Evolutionary conservation across 805 yeast genomes (phyloP).

Genomic region (Hanseniaspora opuntiae): DNA sequence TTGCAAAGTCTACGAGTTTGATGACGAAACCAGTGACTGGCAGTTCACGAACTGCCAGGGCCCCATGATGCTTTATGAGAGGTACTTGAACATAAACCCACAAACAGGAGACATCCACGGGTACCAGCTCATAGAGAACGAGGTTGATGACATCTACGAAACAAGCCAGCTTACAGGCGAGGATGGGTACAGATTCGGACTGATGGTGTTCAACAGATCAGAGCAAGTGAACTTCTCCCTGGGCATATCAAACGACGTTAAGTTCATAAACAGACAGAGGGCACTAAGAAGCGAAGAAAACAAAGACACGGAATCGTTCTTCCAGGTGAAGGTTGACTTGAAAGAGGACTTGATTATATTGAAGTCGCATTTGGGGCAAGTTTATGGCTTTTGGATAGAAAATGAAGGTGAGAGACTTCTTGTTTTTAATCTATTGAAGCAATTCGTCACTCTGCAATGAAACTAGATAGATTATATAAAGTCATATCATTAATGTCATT

Average conservation of each 20-base stretch:
- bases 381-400: conserved; percentile 69
- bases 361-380: conserved; percentile 52
- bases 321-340: conserved; percentile 50
- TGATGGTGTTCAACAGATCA: conserved; percentile 53
- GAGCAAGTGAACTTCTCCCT: conserved; percentile 59
- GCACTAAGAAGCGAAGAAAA: conserved; percentile 19
- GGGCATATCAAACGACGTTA: conserved; percentile 49
- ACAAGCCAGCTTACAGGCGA: conserved; percentile 16
- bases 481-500: too few species aligned
- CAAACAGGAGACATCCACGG: background rate
- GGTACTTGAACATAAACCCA: background rate
- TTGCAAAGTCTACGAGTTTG: conserved; percentile 6
- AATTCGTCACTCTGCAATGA: background rate
- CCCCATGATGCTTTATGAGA: conserved; percentile 6
- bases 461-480: background rate
- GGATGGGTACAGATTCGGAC: conserved; percentile 47
- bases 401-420: conserved; percentile 52
- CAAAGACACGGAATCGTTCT: conserved; percentile 22
- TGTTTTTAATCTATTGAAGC: conserved; percentile 34
- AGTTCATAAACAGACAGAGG: conserved; percentile 28
- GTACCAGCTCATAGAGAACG: background rate
- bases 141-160: conserved; percentile 7
- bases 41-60: conserved; percentile 8
- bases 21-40: conserved; percentile 7
- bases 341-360: conserved; percentile 59